Percentiles rank a stretch among this genome's conserved stretches.
phyloP scores from a whole-genome alignment of 2,329 filamentous ascomycete species.

The Phialophora verrucosa region DNA sequence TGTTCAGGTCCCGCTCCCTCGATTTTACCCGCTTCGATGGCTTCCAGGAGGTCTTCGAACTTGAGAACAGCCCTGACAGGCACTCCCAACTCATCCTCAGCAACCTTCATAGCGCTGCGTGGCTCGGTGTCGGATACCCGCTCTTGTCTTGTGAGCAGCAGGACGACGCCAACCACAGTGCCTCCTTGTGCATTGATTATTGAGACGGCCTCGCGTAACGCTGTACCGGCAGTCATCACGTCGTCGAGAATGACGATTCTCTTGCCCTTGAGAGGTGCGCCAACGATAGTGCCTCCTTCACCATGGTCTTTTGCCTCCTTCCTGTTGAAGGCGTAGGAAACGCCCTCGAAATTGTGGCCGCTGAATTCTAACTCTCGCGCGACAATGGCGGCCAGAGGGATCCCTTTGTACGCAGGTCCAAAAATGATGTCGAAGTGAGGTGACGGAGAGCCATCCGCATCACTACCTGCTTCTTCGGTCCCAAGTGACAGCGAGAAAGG shows the following conservation, averaged over 20 bases:
- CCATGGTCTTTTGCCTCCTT: constrained; percentile 97
- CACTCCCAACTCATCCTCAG: constrained; percentile 80
- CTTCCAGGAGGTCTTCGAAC: constrained; percentile 79
- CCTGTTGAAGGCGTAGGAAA: constrained; percentile 89
- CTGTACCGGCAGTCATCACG: constrained; percentile 93
- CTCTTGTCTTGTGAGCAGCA: constrained; percentile 78
- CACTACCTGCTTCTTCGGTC: constrained; percentile 41
- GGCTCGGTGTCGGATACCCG: constrained; percentile 68
- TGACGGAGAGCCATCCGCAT: constrained; percentile 55
- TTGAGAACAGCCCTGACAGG: constrained; percentile 84
- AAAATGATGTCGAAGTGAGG: constrained; percentile 77
- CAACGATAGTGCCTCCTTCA: constrained; percentile 91
- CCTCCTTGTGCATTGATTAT: constrained; percentile 89
- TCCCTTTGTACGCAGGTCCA: constrained; percentile 92
- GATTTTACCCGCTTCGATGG: constrained; percentile 56
- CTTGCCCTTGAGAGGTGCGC: constrained; percentile 82
- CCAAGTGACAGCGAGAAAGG: constrained; percentile 45
- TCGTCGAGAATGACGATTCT: constrained; percentile 91
- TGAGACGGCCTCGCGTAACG: constrained; percentile 87
- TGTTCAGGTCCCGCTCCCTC: constrained; percentile 67
- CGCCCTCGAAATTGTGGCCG: constrained; percentile 54
- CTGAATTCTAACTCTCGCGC: constrained; percentile 75
- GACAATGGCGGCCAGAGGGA: constrained; percentile 82
- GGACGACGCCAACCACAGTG: constrained; percentile 81
- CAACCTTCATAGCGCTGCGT: constrained; percentile 83